Conservation (phyloP, 2,329 filamentous ascomycete genomes). For the Penicillium griseofulvum region DNA sequence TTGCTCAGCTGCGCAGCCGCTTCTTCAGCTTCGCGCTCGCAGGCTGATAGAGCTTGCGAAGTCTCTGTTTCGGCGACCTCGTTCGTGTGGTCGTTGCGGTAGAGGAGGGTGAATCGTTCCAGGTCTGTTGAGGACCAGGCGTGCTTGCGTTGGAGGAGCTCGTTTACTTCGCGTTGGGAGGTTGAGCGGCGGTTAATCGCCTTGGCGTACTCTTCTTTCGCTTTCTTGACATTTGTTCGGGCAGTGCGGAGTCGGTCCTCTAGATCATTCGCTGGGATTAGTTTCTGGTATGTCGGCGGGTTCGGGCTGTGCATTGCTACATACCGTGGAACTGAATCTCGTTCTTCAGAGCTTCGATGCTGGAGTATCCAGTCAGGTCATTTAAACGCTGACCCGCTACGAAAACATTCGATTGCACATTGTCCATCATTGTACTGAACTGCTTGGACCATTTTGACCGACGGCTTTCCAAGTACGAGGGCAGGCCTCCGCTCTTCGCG, state of each 20-base stretch:
- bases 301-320: constrained; percentile 7
- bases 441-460: constrained; percentile 59
- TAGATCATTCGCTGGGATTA: constrained; percentile 19
- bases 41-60: constrained; percentile 65
- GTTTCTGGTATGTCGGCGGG: not conserved
- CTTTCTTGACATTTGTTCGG: constrained; percentile 64
- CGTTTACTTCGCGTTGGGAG: constrained; percentile 93
- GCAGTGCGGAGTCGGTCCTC: constrained; percentile 54
- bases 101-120: constrained; percentile 89
- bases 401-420: constrained; percentile 79
- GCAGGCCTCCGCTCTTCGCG: constrained; percentile 25
- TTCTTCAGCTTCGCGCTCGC: constrained; percentile 80
- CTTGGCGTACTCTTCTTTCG: constrained; percentile 75
- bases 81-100: constrained; percentile 88
- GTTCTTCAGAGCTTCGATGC: constrained; percentile 80
- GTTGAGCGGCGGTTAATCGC: constrained; percentile 79
- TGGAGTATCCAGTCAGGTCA: constrained; percentile 88
- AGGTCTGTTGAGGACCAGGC: constrained; percentile 84
- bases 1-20: constrained; percentile 72
- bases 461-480: constrained; percentile 43
- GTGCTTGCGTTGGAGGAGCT: constrained; percentile 88
- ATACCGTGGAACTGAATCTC: constrained; percentile 68
- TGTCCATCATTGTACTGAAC: constrained; percentile 78
- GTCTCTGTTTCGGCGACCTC: constrained; percentile 77
- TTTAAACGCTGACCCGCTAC: constrained; percentile 86